A percentile compares a stretch with the other conserved stretches of the same genome.
These are phyloP conservation scores for Candida glucosophila DNA, from an alignment of 1,139 yeast genomes.

Conservation along the genomic window DNA sequence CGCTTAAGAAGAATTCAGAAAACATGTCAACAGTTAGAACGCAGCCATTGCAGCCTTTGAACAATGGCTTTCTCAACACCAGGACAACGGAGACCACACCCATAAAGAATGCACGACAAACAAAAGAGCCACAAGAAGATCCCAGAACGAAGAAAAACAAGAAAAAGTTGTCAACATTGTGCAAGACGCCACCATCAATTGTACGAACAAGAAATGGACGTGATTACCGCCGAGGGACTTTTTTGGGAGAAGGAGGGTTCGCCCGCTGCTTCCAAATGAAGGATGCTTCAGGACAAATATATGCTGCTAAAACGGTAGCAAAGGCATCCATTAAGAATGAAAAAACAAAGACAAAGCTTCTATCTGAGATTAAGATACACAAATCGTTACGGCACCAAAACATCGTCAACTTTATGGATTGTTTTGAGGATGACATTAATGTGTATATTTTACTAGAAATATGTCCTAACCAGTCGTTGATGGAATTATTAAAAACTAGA, in stretches of 20 bases:
- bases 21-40: slow-evolving; percentile 30
- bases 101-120: slow-evolving; percentile 25
- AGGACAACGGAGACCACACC: slow-evolving; percentile 34
- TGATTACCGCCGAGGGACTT: slow-evolving; percentile 84
- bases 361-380: slow-evolving; percentile 93
- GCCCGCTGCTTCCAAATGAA: slow-evolving; percentile 98
- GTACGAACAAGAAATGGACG: slow-evolving; percentile 82
- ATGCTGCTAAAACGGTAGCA: slow-evolving; percentile 97
- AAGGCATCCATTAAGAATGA: slow-evolving; percentile 87
- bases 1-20: not conserved
- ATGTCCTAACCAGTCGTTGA: slow-evolving; percentile 86
- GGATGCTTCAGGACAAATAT: slow-evolving; percentile 77
- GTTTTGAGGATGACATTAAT: slow-evolving; percentile 91
- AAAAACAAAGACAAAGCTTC: slow-evolving; percentile 79
- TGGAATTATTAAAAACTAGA: slow-evolving; percentile 84
- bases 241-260: slow-evolving; percentile 97
- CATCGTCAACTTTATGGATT: slow-evolving; percentile 84
- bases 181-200: slow-evolving; percentile 91
- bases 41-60: slow-evolving; percentile 41
- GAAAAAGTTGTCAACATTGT: slow-evolving; percentile 78
- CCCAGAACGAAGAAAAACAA: slow-evolving; percentile 50
- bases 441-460: slow-evolving; percentile 90
- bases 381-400: slow-evolving; percentile 83
- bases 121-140: slow-evolving; percentile 19
- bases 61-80: slow-evolving; percentile 35